These are phyloP conservation scores for Globisporangium splendens DNA, from an alignment of 352 stramenopile genomes.

Conservation along the genomic window DNA sequence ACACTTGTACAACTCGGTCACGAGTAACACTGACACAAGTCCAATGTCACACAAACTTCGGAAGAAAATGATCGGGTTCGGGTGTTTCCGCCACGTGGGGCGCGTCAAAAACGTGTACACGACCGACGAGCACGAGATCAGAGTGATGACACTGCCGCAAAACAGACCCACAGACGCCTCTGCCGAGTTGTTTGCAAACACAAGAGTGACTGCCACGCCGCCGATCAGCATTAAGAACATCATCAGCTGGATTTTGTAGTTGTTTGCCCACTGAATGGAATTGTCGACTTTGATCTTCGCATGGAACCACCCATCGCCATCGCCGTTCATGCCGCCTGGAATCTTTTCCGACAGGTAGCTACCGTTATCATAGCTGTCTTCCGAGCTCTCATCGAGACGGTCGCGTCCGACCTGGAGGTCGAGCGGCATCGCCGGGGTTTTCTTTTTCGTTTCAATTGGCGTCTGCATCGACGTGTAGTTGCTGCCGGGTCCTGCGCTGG, in stretches of 20 bases:
- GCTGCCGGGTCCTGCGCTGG: conserved; percentile 3
- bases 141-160: conserved; percentile 71
- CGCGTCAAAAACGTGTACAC: conserved; percentile 79
- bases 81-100: conserved; percentile 80
- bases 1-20: conserved; percentile 84
- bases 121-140: conserved; percentile 65
- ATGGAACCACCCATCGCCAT: conserved; percentile 83
- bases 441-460: conserved; percentile 46
- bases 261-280: conserved; percentile 84
- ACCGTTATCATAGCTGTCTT: conserved; percentile 70
- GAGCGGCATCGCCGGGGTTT: conserved; percentile 6
- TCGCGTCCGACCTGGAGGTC: conserved; percentile 25
- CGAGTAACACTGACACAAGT: conserved; percentile 70
- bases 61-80: conserved; percentile 87
- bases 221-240: conserved; percentile 77
- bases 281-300: conserved; percentile 85
- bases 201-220: conserved; percentile 49
- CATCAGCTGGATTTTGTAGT: conserved; percentile 81
- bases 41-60: conserved; percentile 79
- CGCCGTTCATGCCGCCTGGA: conserved; percentile 30
- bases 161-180: conserved; percentile 67
- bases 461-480: conserved; percentile 54
- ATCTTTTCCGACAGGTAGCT: conserved; percentile 70
- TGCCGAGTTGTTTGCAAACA: conserved; percentile 54
- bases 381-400: conserved; percentile 65